These are phyloP conservation scores for Claviceps sp. DNA, from an alignment of 2,329 filamentous ascomycete species.

Conservation along the genomic window DNA sequence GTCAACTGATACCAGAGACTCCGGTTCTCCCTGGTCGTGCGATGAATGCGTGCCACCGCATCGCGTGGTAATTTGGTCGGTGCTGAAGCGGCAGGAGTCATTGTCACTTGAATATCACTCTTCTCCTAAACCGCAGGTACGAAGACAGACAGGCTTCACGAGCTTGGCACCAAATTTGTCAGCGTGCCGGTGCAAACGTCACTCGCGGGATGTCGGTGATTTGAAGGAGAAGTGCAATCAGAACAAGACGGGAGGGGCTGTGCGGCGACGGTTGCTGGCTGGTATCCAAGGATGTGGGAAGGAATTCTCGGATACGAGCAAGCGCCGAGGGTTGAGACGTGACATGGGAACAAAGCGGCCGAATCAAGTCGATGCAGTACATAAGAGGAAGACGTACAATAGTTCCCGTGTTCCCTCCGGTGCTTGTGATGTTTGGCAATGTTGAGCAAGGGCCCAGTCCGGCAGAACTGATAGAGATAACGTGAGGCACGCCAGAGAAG, in stretches of 20 bases:
- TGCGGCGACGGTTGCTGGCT: too few relatives aligned
- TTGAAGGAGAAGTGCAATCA: background rate
- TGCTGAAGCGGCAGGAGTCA: constrained; percentile 19
- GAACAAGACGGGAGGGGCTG: background rate
- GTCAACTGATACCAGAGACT: constrained; percentile 68
- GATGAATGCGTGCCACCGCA: constrained; percentile 31
- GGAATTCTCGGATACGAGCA: background rate
- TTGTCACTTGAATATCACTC: constrained; percentile 12
- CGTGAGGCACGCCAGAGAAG: background rate
- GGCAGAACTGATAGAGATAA: background rate
- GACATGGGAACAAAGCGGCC: background rate
- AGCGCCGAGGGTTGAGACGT: background rate
- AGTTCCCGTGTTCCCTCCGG: too few relatives aligned
- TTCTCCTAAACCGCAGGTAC: too few relatives aligned
- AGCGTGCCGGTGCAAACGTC: background rate
- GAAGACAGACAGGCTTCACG: background rate
- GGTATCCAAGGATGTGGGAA: background rate
- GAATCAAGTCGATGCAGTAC: background rate
- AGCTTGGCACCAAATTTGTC: background rate
- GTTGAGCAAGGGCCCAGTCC: too few relatives aligned
- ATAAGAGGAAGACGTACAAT: background rate
- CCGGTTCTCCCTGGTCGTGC: constrained; percentile 56
- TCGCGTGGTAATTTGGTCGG: constrained; percentile 19
- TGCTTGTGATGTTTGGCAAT: too few relatives aligned
- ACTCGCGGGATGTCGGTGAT: background rate